Evolutionary conservation across 1,139 yeast species (phyloP).

Genomic region (Blastobotrys petasosporus): DNA sequence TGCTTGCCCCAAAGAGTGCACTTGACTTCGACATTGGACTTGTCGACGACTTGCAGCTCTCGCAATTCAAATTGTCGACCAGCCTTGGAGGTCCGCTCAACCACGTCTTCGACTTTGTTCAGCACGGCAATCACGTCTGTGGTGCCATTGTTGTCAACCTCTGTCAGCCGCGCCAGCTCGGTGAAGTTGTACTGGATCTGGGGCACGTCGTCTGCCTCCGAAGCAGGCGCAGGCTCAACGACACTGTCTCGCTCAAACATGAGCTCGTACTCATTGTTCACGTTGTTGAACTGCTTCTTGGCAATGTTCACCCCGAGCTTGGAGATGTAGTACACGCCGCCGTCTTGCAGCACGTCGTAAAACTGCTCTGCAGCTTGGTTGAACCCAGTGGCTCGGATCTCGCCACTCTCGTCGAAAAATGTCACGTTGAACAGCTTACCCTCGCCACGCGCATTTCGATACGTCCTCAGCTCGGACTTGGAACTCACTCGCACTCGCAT

Average conservation of each 20-base stretch:
- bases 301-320: constrained; percentile 79
- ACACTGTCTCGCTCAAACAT: constrained; percentile 73
- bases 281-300: constrained; percentile 77
- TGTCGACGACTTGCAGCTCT: constrained; percentile 81
- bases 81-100: constrained; percentile 84
- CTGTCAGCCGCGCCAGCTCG: constrained; percentile 59
- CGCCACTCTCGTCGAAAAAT: constrained; percentile 90
- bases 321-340: constrained; percentile 79
- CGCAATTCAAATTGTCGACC: constrained; percentile 91
- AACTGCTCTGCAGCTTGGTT: constrained; percentile 78
- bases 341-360: constrained; percentile 73
- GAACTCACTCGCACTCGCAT: constrained; percentile 86
- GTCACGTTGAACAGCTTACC: constrained; percentile 88
- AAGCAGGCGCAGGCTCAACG: constrained; percentile 60
- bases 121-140: constrained; percentile 80
- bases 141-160: constrained; percentile 62
- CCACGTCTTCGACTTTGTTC: constrained; percentile 66
- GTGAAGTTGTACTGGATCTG: constrained; percentile 71
- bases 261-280: constrained; percentile 85
- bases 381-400: constrained; percentile 93
- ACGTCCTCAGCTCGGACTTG: constrained; percentile 82
- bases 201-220: constrained; percentile 56
- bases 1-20: constrained; percentile 89
- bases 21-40: constrained; percentile 65
- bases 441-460: constrained; percentile 81